These are phyloP conservation scores for Termitomyces sp. DNA, from an alignment of 768 basidiomycete species.

Conservation along the genomic window DNA sequence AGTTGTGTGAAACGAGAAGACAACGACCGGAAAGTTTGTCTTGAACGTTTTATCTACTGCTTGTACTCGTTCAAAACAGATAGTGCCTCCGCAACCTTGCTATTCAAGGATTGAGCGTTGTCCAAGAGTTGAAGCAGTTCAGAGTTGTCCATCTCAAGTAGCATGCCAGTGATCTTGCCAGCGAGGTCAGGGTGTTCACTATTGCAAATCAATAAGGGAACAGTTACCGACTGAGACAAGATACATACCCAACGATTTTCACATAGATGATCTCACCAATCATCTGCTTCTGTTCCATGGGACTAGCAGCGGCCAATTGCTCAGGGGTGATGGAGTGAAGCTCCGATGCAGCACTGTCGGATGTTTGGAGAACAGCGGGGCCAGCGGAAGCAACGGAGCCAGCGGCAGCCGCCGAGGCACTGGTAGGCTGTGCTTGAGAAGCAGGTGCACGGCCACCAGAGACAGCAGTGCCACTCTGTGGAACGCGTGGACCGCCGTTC, in stretches of 20 bases:
- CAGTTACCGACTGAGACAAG: constrained; percentile 6
- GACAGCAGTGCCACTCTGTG: constrained; percentile 39
- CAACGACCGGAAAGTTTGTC: constrained; percentile 17
- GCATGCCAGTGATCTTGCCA: constrained; percentile 98
- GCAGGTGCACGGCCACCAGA: constrained; percentile 34
- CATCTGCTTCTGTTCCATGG: constrained; percentile 98
- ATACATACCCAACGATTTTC: constrained; percentile 72
- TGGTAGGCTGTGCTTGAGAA: constrained; percentile 36
- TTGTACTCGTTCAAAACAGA: constrained; percentile 80
- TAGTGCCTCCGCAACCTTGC: constrained; percentile 91
- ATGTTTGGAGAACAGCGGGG: constrained; percentile 25
- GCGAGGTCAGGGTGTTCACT: constrained; percentile 88
- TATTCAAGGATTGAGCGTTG: constrained; percentile 70
- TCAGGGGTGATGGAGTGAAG: constrained; percentile 40
- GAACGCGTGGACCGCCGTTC: constrained; percentile 38
- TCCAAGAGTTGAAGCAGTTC: constrained; percentile 91
- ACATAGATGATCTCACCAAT: constrained; percentile 95
- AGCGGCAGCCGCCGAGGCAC: constrained; percentile 36
- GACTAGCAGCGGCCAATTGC: constrained; percentile 51
- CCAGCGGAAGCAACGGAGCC: too few relatives aligned
- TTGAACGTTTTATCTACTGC: constrained; percentile 15
- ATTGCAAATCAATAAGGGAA: constrained; percentile 7
- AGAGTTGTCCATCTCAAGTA: constrained; percentile 97
- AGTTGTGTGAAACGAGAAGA: constrained; percentile 26
- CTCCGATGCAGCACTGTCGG: constrained; percentile 35